Evolutionary conservation across 768 basidiomycete species (phyloP).

Genomic region (Podaxis rugospora): DNA sequence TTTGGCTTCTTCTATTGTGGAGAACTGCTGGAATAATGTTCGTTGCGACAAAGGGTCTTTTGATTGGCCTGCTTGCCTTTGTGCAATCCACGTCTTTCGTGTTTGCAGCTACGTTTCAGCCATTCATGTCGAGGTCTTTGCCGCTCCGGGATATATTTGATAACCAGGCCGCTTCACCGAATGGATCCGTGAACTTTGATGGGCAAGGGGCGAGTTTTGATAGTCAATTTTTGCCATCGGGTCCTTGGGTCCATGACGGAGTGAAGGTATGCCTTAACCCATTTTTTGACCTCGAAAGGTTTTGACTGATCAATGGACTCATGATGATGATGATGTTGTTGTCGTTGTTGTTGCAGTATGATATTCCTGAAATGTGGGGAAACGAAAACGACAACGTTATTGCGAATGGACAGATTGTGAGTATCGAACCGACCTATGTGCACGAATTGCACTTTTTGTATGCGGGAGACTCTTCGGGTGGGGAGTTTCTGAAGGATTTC

Average conservation of each 20-base stretch:
- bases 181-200: constrained; percentile 38
- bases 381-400: constrained; percentile 38
- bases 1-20: not conserved
- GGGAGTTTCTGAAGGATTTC: constrained; percentile 32
- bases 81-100: not conserved
- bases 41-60: not conserved
- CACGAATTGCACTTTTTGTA: constrained; percentile 49
- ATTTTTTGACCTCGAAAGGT: not conserved
- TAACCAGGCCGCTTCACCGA: constrained; percentile 38
- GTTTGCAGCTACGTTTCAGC: not conserved
- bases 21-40: not conserved
- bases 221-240: constrained; percentile 34
- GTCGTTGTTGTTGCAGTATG: constrained; percentile 33
- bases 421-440: constrained; percentile 27
- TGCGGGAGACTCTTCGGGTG: constrained; percentile 33
- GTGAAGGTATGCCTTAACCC: constrained; percentile 26
- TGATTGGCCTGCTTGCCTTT: not conserved
- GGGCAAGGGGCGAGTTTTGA: constrained; percentile 33
- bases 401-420: constrained; percentile 35
- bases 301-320: no score
- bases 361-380: constrained; percentile 39
- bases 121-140: constrained; percentile 22
- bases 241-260: constrained; percentile 33
- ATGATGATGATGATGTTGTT: no score
- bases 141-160: constrained; percentile 28